Evolutionary conservation across 1,284 basidiomycete species (phyloP).

Genomic region (Tylopilus sp.): DNA sequence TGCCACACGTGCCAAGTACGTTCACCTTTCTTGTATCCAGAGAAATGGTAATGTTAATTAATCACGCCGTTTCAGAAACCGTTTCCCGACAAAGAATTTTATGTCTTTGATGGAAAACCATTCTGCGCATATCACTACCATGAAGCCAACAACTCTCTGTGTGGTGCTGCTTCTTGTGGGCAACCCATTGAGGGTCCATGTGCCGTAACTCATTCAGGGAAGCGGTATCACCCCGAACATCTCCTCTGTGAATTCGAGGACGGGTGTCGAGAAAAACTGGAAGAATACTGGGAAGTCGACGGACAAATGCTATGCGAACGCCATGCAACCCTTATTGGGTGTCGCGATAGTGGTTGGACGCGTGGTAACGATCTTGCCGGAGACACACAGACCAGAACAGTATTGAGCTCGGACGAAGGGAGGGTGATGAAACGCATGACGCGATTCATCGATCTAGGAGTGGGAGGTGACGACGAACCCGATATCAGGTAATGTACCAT

Average conservation of each 20-base stretch:
- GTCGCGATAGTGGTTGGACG: slow-evolving; percentile 16
- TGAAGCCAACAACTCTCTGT: slow-evolving; percentile 84
- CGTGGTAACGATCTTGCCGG: slow-evolving; percentile 16
- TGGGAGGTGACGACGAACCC: slow-evolving; percentile 26
- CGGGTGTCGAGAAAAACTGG: slow-evolving; percentile 59
- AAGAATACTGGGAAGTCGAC: slow-evolving; percentile 86
- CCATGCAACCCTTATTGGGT: slow-evolving; percentile 50
- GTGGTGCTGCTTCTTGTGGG: slow-evolving; percentile 72
- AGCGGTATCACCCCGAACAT: slow-evolving; percentile 83
- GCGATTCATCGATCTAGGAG: slow-evolving; percentile 58
- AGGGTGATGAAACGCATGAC: slow-evolving; percentile 63
- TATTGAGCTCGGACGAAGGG: slow-evolving; percentile 38
- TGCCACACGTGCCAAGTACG: slow-evolving; percentile 78
- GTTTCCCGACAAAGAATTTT: slow-evolving; percentile 86
- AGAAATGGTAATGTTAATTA: slow-evolving; percentile 3
- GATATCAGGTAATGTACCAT: slow-evolving; percentile 36
- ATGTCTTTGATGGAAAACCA: slow-evolving; percentile 83
- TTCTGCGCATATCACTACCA: slow-evolving; percentile 90
- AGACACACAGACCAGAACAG: slow-evolving; percentile 25
- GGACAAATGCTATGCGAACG: slow-evolving; percentile 79
- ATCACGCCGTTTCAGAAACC: slow-evolving; percentile 55
- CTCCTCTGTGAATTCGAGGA: slow-evolving; percentile 65
- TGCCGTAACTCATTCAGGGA: slow-evolving; percentile 74
- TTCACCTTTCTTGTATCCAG: slow-evolving; percentile 23
- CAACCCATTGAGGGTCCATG: slow-evolving; percentile 90